Conservation (phyloP, 768 basidiomycete species). For the Phylloporus sp. region DNA sequence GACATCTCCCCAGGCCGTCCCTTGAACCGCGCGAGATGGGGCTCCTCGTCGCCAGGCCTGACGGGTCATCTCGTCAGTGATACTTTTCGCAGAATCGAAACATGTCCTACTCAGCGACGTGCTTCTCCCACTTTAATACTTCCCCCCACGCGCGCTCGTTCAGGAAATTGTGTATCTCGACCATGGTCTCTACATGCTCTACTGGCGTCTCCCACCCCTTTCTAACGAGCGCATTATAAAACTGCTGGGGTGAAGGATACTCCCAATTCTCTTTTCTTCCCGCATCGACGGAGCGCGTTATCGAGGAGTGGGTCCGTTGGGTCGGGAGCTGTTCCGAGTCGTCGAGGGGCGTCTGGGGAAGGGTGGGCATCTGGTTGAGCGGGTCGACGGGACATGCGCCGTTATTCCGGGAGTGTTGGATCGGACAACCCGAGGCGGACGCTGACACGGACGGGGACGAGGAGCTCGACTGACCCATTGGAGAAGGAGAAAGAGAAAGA, state of each 20-base stretch:
- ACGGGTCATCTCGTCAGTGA: slow-evolving; percentile 2
- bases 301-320: slow-evolving; percentile 73
- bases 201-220: slow-evolving; percentile 98
- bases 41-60: slow-evolving; percentile 53
- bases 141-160: slow-evolving; percentile 97
- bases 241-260: slow-evolving; percentile 96
- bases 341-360: slow-evolving; percentile 59
- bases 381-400: slow-evolving; percentile 69
- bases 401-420: slow-evolving; percentile 33
- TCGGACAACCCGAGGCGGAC: slow-evolving; percentile 35
- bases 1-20: slow-evolving; percentile 91
- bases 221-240: slow-evolving; percentile 92
- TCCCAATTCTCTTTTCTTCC: slow-evolving; percentile 59
- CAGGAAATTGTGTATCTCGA: slow-evolving; percentile 95
- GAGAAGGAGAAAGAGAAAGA: neutral
- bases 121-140: slow-evolving; percentile 88
- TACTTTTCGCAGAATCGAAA: neutral
- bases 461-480: slow-evolving; percentile 22
- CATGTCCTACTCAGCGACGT: slow-evolving; percentile 31
- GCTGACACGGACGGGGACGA: slow-evolving; percentile 5
- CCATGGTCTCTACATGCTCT: slow-evolving; percentile 94
- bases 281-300: slow-evolving; percentile 57
- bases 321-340: slow-evolving; percentile 63
- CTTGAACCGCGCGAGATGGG: slow-evolving; percentile 78
- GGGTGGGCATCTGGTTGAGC: slow-evolving; percentile 83